phyloP scores from a whole-genome alignment of 345 rosid genomes.

The Populus davidiana region DNA sequence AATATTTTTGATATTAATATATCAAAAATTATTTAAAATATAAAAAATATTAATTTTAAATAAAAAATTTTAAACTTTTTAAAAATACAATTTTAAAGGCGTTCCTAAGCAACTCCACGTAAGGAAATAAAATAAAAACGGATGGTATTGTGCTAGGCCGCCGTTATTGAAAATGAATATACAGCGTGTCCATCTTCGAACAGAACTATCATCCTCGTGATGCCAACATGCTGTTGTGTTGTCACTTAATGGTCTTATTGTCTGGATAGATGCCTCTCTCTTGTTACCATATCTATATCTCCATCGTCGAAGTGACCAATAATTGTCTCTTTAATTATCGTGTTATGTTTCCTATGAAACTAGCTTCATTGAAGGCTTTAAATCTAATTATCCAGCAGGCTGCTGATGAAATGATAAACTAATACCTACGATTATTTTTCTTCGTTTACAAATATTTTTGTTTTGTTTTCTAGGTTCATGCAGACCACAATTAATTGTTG shows the following conservation, averaged over 20 bases:
- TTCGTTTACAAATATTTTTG: too few species aligned
- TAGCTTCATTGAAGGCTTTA: neutral
- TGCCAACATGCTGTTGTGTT: neutral
- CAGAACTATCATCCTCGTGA: neutral
- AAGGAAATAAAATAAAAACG: neutral
- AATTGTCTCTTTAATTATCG: too few species aligned
- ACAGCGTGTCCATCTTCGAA: neutral
- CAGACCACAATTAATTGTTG: too few species aligned
- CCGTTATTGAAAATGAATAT: conserved; percentile 9
- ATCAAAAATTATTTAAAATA: too few species aligned
- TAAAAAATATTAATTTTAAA: too few species aligned
- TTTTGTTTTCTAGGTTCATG: too few species aligned
- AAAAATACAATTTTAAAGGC: too few species aligned
- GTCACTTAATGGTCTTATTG: conserved; percentile 8
- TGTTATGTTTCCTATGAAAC: neutral
- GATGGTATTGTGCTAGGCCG: neutral
- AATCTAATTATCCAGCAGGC: neutral
- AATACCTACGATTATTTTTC: too few species aligned
- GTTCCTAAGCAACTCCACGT: too few species aligned
- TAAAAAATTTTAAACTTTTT: too few species aligned
- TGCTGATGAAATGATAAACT: too few species aligned
- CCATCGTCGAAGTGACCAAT: neutral
- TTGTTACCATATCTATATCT: neutral
- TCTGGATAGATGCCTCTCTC: neutral
- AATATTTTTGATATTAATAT: too few species aligned